phyloP scores from a whole-genome alignment of 345 rosid genomes.

The Arabidopsis thaliana region TAIR10.1 NC_003074.8:2716001-2716500 shows the following conservation, averaged over 20 bases:
- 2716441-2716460: background rate
- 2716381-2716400: background rate
- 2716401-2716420: background rate
- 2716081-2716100: constrained; percentile 95
- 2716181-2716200: constrained; percentile 99
- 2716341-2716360: constrained; percentile 89
- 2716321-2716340: constrained; percentile 98
- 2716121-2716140: constrained; percentile 96
- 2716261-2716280: constrained; percentile 42
- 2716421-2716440: background rate
- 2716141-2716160: constrained; percentile 99
- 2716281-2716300: constrained; percentile 52
- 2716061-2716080: constrained; percentile 18
- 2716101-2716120: constrained; percentile 96
- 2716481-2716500: background rate
- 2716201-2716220: constrained; percentile 57
- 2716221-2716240: constrained; percentile 28
- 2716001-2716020: constrained; percentile 31
- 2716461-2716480: background rate
- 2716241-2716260: background rate
- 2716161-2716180: constrained; percentile 94
- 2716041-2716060: constrained; percentile 8
- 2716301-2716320: constrained; percentile 99
- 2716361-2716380: constrained; percentile 63
- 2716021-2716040: background rate